phyloP scores from a whole-genome alignment of 2,329 filamentous ascomycete species.

The Trichoderma oligosporum region DNA sequence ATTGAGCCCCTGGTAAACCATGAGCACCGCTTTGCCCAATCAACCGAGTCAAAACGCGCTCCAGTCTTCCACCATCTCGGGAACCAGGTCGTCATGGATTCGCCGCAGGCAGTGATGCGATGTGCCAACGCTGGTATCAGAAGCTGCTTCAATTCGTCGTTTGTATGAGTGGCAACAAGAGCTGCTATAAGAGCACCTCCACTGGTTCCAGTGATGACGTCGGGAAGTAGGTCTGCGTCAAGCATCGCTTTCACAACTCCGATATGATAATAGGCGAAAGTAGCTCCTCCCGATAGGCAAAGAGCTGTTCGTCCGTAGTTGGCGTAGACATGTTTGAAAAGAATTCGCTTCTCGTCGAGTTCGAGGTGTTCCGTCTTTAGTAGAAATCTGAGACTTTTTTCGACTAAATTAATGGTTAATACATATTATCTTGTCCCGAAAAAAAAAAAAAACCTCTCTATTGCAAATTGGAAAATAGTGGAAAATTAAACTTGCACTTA shows the following conservation, averaged over 20 bases:
- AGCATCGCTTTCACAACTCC: slow-evolving; percentile 86
- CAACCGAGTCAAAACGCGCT: slow-evolving; percentile 86
- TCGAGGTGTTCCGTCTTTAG: slow-evolving; percentile 63
- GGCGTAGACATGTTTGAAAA: slow-evolving; percentile 84
- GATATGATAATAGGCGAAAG: slow-evolving; percentile 95
- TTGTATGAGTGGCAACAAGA: slow-evolving; percentile 81
- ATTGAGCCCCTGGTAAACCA: slow-evolving; percentile 92
- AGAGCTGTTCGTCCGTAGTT: slow-evolving; percentile 92
- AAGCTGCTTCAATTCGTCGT: slow-evolving; percentile 82
- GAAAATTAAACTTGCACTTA: too few relatives aligned
- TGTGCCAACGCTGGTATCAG: slow-evolving; percentile 82
- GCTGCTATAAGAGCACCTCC: slow-evolving; percentile 88
- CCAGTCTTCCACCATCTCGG: slow-evolving; percentile 88
- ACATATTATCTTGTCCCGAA: too few relatives aligned
- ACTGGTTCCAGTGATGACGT: slow-evolving; percentile 95
- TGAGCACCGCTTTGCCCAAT: slow-evolving; percentile 79
- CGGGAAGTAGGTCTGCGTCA: slow-evolving; percentile 79
- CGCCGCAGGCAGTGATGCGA: slow-evolving; percentile 80
- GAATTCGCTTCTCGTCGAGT: slow-evolving; percentile 67
- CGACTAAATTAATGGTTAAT: slow-evolving; percentile 45
- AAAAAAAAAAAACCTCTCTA: too few relatives aligned
- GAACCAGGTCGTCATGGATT: slow-evolving; percentile 71
- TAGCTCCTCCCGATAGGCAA: slow-evolving; percentile 87
- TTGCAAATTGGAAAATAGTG: too few relatives aligned
- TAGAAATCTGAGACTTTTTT: slow-evolving; percentile 64